These are phyloP conservation scores for Thraustotheca clavata DNA, from an alignment of 352 stramenopile species.

Conservation along the genomic window DNA sequence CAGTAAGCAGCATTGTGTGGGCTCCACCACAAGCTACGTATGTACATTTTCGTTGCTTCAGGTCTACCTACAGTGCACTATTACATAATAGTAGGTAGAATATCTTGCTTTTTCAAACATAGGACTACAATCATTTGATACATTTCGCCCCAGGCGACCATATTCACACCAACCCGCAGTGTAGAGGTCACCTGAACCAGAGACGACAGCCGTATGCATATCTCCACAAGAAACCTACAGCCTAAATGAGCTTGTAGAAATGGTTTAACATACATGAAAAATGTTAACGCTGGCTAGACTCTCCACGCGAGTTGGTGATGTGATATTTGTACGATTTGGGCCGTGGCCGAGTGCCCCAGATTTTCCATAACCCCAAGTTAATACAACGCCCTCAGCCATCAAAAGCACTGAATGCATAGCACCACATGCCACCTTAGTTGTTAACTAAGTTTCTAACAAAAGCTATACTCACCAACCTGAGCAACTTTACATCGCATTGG, in stretches of 20 bases:
- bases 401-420: constrained; percentile 49
- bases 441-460: constrained; percentile 21
- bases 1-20: constrained; percentile 45
- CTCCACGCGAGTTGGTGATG: constrained; percentile 7
- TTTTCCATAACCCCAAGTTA: constrained; percentile 51
- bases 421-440: constrained; percentile 54
- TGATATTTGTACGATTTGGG: constrained; percentile 27
- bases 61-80: not conserved
- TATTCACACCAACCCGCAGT: constrained; percentile 55
- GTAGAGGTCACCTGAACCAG: constrained; percentile 35
- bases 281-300: constrained; percentile 12
- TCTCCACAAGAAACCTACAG: constrained; percentile 45
- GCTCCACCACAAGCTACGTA: constrained; percentile 50
- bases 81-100: no score
- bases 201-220: constrained; percentile 44
- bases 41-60: constrained; percentile 22
- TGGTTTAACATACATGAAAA: constrained; percentile 44
- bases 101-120: not conserved
- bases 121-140: not conserved
- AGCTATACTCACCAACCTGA: not conserved
- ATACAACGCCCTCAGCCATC: constrained; percentile 51
- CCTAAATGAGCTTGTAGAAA: constrained; percentile 33
- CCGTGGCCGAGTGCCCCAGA: constrained; percentile 50
- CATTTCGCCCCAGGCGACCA: constrained; percentile 38
- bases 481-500: constrained; percentile 43